phyloP scores from a whole-genome alignment of 805 yeast genomes.

The Pichia heedii region DNA sequence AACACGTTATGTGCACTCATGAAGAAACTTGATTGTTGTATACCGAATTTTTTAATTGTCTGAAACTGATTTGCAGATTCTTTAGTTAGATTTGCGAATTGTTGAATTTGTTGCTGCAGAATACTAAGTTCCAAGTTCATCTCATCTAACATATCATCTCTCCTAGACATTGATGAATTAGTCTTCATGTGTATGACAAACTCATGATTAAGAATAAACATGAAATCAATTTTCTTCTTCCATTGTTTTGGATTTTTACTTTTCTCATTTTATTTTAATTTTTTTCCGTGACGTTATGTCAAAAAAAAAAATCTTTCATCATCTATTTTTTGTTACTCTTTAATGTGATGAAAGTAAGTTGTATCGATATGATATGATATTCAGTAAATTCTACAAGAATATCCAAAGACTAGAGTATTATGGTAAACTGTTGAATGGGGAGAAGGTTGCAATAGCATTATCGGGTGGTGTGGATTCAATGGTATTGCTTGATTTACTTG shows the following conservation, averaged over 20 bases:
- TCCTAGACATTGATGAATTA: too few species aligned
- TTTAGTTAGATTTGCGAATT: conserved; percentile 14
- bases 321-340: too few species aligned
- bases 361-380: too few species aligned
- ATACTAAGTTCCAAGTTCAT: conserved; percentile 13
- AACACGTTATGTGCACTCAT: conserved; percentile 26
- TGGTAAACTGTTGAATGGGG: not conserved
- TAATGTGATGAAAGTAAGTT: too few species aligned
- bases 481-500: conserved; percentile 48
- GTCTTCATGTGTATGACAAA: too few species aligned
- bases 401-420: not conserved
- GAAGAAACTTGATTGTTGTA: conserved; percentile 22
- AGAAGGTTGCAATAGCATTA: conserved; percentile 37
- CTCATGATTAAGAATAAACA: too few species aligned
- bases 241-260: too few species aligned
- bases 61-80: conserved; percentile 21
- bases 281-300: too few species aligned
- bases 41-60: conserved; percentile 20
- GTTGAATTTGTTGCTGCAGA: conserved; percentile 17
- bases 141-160: conserved; percentile 3
- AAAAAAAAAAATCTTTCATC: too few species aligned
- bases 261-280: too few species aligned
- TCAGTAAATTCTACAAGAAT: not conserved
- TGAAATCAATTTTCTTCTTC: too few species aligned
- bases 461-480: conserved; percentile 83